phyloP scores from a whole-genome alignment of 768 basidiomycete species.

The Collybia sordida region DNA sequence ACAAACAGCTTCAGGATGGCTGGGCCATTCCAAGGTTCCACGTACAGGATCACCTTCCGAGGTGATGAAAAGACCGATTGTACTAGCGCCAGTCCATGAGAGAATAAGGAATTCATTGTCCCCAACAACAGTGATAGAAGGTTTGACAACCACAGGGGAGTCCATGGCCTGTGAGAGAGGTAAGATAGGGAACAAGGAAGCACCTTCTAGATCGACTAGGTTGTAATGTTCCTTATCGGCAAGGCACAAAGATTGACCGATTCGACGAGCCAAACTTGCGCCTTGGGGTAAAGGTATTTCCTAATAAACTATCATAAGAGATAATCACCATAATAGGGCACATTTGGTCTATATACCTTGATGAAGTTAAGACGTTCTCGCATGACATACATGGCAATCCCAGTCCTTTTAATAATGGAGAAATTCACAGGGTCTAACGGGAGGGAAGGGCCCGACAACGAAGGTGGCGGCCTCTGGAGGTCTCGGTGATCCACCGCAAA shows the following conservation, averaged over 20 bases:
- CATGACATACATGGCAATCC: slow-evolving; percentile 63
- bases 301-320: slow-evolving; percentile 30
- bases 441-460: slow-evolving; percentile 33
- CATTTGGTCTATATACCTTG: slow-evolving; percentile 41
- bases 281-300: slow-evolving; percentile 70
- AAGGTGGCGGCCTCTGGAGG: slow-evolving; percentile 47
- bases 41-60: slow-evolving; percentile 85
- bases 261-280: slow-evolving; percentile 58
- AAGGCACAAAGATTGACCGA: slow-evolving; percentile 65
- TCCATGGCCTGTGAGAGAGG: slow-evolving; percentile 73
- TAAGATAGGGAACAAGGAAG: slow-evolving; percentile 68
- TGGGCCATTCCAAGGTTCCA: slow-evolving; percentile 85
- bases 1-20: slow-evolving; percentile 78
- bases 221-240: slow-evolving; percentile 75
- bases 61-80: slow-evolving; percentile 85
- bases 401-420: slow-evolving; percentile 67
- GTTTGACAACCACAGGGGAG: slow-evolving; percentile 41
- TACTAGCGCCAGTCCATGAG: slow-evolving; percentile 79
- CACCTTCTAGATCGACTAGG: slow-evolving; percentile 74
- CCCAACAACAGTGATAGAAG: slow-evolving; percentile 72
- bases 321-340: background rate
- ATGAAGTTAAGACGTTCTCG: slow-evolving; percentile 62
- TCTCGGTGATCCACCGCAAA: slow-evolving; percentile 84
- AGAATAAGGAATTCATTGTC: slow-evolving; percentile 83
- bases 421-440: slow-evolving; percentile 61